Evolutionary conservation across 306 rosid species (phyloP).

Genomic region (Cyclanthera cordifolia): DNA sequence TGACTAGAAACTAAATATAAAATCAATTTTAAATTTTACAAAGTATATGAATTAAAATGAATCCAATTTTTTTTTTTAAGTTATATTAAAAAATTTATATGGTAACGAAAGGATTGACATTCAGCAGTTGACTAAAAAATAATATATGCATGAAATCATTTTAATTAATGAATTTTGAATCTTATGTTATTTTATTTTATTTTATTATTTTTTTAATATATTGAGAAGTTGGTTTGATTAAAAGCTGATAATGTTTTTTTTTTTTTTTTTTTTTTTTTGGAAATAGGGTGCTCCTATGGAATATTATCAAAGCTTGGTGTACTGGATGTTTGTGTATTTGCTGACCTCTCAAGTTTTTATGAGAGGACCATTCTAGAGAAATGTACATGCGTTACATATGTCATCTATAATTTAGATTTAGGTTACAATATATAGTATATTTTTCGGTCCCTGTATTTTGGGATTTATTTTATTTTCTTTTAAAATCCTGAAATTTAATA

Average conservation of each 20-base stretch:
- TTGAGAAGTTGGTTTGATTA: not conserved
- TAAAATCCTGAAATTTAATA: no score
- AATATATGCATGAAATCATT: not conserved
- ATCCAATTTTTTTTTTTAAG: no score
- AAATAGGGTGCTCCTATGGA: constrained; percentile 36
- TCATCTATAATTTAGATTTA: not conserved
- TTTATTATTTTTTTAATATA: no score
- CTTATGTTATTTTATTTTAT: no score
- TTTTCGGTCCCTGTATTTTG: not conserved
- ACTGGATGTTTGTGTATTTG: constrained; percentile 47
- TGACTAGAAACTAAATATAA: no score
- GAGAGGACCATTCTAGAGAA: constrained; percentile 36
- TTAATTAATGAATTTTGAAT: no score
- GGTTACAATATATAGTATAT: not conserved
- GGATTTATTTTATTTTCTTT: no score
- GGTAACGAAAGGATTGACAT: not conserved
- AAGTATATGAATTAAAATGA: no score
- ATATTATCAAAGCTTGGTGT: constrained; percentile 40
- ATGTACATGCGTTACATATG: not conserved
- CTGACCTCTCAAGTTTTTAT: constrained; percentile 35
- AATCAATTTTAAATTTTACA: no score
- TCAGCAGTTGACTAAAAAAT: not conserved
- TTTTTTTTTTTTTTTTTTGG: no score
- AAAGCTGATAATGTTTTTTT: no score
- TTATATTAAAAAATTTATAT: not conserved